Evolutionary conservation across 2,329 filamentous ascomycete genomes (phyloP).

Genomic region (Beauveria sp.): DNA sequence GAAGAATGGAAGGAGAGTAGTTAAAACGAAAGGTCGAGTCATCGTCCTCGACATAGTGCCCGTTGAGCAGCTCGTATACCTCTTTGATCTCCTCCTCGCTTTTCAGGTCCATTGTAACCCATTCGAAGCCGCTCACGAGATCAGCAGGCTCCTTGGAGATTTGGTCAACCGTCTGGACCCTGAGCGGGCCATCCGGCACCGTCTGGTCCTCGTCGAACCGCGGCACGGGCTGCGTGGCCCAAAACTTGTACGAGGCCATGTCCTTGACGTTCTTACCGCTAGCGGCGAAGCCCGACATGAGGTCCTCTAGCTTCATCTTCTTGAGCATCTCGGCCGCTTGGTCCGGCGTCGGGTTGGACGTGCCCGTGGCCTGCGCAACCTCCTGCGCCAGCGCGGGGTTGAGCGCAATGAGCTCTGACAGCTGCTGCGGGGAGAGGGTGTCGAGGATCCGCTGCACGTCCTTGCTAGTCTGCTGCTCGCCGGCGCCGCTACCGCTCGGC

Average conservation of each 20-base stretch:
- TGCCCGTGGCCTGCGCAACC: conserved; percentile 28
- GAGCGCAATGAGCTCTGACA: conserved; percentile 60
- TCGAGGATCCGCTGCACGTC: conserved; percentile 44
- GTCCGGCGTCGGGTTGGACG: conserved; percentile 28
- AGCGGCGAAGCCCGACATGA: conserved; percentile 67
- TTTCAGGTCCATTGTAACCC: conserved; percentile 82
- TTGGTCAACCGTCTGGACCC: conserved; percentile 67
- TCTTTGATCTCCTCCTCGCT: conserved; percentile 75
- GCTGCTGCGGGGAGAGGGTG: conserved; percentile 47
- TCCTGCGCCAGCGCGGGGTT: conserved; percentile 66
- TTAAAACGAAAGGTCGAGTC: conserved; percentile 98
- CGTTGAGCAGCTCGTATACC: conserved; percentile 82
- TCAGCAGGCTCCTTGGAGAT: conserved; percentile 70
- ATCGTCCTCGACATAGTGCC: conserved; percentile 95
- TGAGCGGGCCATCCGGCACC: conserved; percentile 74
- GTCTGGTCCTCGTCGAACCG: conserved; percentile 59
- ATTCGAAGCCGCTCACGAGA: conserved; percentile 81
- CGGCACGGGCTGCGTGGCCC: conserved; percentile 93
- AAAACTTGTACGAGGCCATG: conserved; percentile 97
- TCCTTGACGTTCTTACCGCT: conserved; percentile 88
- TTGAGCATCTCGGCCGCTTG: conserved; percentile 47
- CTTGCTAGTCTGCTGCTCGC: conserved; percentile 24
- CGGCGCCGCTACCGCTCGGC: conserved; percentile 24
- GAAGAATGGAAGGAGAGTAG: conserved; percentile 81
- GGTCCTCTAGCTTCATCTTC: conserved; percentile 59